Evolutionary conservation across 306 rosid genomes (phyloP).

Genomic region (Betula pendula): DNA sequence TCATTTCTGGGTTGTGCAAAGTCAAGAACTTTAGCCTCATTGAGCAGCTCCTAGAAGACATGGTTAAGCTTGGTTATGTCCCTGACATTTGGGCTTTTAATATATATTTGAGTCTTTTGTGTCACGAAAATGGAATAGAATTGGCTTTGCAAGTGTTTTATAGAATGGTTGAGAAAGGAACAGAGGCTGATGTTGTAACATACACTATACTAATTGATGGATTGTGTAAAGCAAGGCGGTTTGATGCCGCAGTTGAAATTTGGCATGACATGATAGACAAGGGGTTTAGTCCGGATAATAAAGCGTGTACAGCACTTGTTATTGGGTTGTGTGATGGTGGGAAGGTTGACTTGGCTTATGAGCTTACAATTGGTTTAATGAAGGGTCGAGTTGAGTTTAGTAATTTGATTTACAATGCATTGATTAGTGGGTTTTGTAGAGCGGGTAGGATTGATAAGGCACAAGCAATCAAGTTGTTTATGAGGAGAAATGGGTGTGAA

Average conservation of each 20-base stretch:
- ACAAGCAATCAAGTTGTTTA: slow-evolving; percentile 57
- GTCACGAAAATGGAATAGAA: slow-evolving; percentile 49
- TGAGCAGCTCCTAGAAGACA: slow-evolving; percentile 59
- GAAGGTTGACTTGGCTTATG: slow-evolving; percentile 86
- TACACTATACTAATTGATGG: slow-evolving; percentile 63
- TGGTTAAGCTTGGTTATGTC: slow-evolving; percentile 55
- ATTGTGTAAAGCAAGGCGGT: slow-evolving; percentile 59
- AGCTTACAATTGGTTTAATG: slow-evolving; percentile 59
- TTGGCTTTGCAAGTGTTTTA: slow-evolving; percentile 48
- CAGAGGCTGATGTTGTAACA: slow-evolving; percentile 68
- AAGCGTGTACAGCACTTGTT: slow-evolving; percentile 66
- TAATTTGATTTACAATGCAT: slow-evolving; percentile 60
- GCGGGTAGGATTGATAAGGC: slow-evolving; percentile 73
- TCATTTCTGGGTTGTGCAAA: slow-evolving; percentile 74
- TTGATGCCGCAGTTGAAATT: slow-evolving; percentile 47
- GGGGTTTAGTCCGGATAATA: slow-evolving; percentile 65
- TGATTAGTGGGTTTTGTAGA: slow-evolving; percentile 76
- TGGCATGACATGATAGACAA: slow-evolving; percentile 59
- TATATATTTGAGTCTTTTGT: slow-evolving; percentile 63
- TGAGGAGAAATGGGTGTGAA: slow-evolving; percentile 64
- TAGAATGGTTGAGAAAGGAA: slow-evolving; percentile 55
- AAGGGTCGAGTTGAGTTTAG: slow-evolving; percentile 54
- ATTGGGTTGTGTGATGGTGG: slow-evolving; percentile 75
- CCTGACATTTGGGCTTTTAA: slow-evolving; percentile 94
- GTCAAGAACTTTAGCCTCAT: slow-evolving; percentile 51